phyloP scores from a whole-genome alignment of 2,329 filamentous ascomycete genomes.

The Verticillium nubilum region DNA sequence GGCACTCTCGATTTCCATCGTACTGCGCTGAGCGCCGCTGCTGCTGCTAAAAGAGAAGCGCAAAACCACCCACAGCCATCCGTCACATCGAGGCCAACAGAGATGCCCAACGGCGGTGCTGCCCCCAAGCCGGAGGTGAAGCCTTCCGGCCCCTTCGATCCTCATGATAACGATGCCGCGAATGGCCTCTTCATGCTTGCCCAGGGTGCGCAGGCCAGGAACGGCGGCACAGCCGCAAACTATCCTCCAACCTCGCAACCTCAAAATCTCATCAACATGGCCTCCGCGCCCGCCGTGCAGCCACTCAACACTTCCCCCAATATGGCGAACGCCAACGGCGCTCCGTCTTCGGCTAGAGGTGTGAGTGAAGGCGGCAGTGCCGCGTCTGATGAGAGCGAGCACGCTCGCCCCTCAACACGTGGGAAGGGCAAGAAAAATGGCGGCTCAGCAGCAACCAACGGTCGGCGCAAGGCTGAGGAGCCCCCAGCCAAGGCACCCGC shows the following conservation, averaged over 20 bases:
- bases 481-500: constrained; percentile 54
- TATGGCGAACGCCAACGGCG: constrained; percentile 41
- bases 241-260: constrained; percentile 41
- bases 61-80: constrained; percentile 22
- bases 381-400: constrained; percentile 67
- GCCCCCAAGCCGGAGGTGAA: constrained; percentile 43
- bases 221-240: constrained; percentile 46
- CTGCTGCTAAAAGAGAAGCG: constrained; percentile 56
- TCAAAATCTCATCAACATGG: constrained; percentile 44
- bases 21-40: constrained; percentile 77
- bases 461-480: constrained; percentile 74
- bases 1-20: constrained; percentile 92
- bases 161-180: constrained; percentile 90
- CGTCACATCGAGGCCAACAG: constrained; percentile 16
- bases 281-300: constrained; percentile 26
- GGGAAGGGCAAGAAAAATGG: constrained; percentile 64
- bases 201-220: constrained; percentile 70
- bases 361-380: constrained; percentile 65
- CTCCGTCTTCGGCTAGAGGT: constrained; percentile 38
- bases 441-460: constrained; percentile 44
- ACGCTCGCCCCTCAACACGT: constrained; percentile 58
- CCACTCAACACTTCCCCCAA: constrained; percentile 42
- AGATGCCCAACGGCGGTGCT: constrained; percentile 30
- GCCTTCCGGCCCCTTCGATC: constrained; percentile 65
- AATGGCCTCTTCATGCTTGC: constrained; percentile 92